Conservation (phyloP, 495 filamentous ascomycete genomes). For the Penicillium cinerascens region DNA sequence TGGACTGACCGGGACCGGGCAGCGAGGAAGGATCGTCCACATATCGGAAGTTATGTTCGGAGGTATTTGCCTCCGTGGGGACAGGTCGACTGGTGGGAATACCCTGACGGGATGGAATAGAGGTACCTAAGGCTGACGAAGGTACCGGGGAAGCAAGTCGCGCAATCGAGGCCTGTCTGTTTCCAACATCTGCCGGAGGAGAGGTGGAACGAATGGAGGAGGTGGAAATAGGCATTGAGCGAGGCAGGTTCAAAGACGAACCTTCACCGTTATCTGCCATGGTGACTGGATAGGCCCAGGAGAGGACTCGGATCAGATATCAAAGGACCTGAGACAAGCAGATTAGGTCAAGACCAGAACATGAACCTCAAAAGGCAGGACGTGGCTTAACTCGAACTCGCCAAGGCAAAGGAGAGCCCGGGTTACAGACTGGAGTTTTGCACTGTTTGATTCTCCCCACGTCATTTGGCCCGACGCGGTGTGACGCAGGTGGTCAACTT, state of each 20-base stretch:
- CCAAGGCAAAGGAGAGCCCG: not conserved
- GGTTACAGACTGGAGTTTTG: conserved; percentile 19
- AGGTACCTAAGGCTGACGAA: conserved; percentile 41
- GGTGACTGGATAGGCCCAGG: conserved; percentile 8
- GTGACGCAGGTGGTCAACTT: conserved; percentile 16
- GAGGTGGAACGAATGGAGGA: conserved; percentile 38
- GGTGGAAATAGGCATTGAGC: conserved; percentile 37
- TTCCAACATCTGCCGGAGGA: conserved; percentile 38
- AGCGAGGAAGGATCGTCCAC: conserved; percentile 42
- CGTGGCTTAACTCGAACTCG: not conserved
- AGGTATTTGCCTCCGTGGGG: conserved; percentile 12
- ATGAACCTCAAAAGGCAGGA: not conserved
- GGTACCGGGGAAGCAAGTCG: conserved; percentile 68
- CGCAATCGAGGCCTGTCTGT: conserved; percentile 65
- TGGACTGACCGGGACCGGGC: conserved; percentile 68
- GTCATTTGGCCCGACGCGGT: conserved; percentile 18
- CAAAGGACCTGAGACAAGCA: conserved; percentile 2
- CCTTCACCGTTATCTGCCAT: conserved; percentile 44
- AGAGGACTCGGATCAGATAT: conserved; percentile 3
- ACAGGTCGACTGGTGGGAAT: conserved; percentile 27
- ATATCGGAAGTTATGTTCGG: conserved; percentile 33
- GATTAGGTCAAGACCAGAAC: not conserved
- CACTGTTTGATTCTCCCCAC: conserved; percentile 33
- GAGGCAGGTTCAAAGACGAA: conserved; percentile 29
- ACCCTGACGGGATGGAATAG: conserved; percentile 44